Evolutionary conservation across 257 asterid species (phyloP), one percentile per base, ranked within the genome.

Genomic region (Salvia splendens): DNA sequence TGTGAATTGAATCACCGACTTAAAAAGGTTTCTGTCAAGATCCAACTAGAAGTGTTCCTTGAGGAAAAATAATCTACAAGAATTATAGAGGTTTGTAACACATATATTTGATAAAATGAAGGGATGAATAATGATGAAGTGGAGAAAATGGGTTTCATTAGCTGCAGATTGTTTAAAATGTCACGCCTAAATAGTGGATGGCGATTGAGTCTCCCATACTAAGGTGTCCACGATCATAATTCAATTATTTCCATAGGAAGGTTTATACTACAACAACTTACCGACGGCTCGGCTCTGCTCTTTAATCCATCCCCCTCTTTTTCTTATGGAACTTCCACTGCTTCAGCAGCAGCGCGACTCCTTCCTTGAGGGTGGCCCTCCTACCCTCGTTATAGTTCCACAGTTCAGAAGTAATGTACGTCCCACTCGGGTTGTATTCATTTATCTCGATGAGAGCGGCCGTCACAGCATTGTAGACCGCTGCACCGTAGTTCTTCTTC

Each of bases 341-440:
- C 71, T 78, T 82, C 75, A 87, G 70, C 60, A 87, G 59, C 63
- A 75, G 48, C 8, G 64, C 60, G 54, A 76, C 92, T 38, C 95
- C 95, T 76, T 90, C 97, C 78, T 75, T 61, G 43, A 90, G 70
- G 17, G 67, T 61, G 60, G 95, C 95, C 76, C 75, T 86, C 85
- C 88, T 75, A 12, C 80, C 83, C 2, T 81, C 87, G 0, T 50
- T 16, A 30, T 86, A 87, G 85, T 84, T 87, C 97, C 97, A 87
- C 24, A 90, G 77, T 73, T 90, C 97, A 0, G 90, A 71, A 61
- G 75, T 77, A 10, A 83, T 30, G 28, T 84, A 83, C 51, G 85
- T 68, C 61, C 92, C 95, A 72, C 95, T 87, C 1, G 95, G 92
- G 65, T 90, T 90, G 78, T 87, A 84, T 38, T 89, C 96, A 5